These are phyloP conservation scores for Phlebiopsis flavidoalba DNA, from an alignment of 768 basidiomycete genomes.

Conservation along the genomic window DNA sequence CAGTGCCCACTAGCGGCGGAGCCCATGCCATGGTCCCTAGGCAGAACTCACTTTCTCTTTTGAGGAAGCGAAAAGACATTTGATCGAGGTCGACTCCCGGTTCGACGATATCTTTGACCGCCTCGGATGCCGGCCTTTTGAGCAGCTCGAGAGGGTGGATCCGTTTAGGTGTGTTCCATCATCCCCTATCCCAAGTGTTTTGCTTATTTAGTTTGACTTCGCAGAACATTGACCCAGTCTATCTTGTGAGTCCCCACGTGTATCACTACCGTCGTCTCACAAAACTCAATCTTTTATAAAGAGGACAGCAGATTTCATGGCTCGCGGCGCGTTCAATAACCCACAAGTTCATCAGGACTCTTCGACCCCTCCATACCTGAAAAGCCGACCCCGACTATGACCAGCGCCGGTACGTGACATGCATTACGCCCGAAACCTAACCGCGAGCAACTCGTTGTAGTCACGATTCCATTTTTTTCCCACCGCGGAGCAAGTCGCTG, in stretches of 20 bases:
- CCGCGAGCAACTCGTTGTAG: slow-evolving; percentile 5
- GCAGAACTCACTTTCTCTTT: slow-evolving; percentile 74
- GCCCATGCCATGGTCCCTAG: slow-evolving; percentile 46
- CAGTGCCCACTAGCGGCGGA: background rate
- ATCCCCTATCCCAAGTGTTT: background rate
- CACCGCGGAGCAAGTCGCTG: slow-evolving; percentile 60
- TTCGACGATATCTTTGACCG: slow-evolving; percentile 65
- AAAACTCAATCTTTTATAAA: slow-evolving; percentile 16
- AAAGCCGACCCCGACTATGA: slow-evolving; percentile 40
- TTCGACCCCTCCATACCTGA: slow-evolving; percentile 75
- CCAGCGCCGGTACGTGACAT: slow-evolving; percentile 31
- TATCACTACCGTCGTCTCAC: too few relatives aligned
- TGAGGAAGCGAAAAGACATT: slow-evolving; percentile 67
- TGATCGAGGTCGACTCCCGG: slow-evolving; percentile 60
- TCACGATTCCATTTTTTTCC: slow-evolving; percentile 50
- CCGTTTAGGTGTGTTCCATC: slow-evolving; percentile 60
- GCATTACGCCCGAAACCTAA: background rate
- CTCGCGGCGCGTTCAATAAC: slow-evolving; percentile 79
- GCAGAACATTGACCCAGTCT: slow-evolving; percentile 8
- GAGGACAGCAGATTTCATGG: slow-evolving; percentile 83
- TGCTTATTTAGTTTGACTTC: slow-evolving; percentile 53
- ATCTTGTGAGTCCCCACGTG: background rate
- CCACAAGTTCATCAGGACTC: slow-evolving; percentile 71
- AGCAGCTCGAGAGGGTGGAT: slow-evolving; percentile 68
- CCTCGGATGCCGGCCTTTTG: slow-evolving; percentile 72